Conservation (phyloP, 1,139 yeast species). For the Candida sp. region DNA sequence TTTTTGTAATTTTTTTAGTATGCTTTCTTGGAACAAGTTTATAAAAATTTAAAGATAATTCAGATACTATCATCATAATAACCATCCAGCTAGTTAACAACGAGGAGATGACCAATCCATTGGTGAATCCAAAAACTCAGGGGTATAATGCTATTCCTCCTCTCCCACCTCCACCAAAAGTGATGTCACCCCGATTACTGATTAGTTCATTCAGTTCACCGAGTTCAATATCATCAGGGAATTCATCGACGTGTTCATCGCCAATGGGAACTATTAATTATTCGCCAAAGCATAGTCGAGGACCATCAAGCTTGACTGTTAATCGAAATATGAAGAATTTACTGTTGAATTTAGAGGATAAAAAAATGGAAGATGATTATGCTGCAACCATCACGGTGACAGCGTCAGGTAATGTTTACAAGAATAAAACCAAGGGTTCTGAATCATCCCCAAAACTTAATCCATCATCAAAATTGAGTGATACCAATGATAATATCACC, state of each 20-base stretch:
- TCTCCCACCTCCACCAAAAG: background rate
- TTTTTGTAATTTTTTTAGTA: no score
- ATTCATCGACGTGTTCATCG: background rate
- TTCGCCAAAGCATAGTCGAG: constrained; percentile 36
- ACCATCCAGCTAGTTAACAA: background rate
- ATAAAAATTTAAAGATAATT: background rate
- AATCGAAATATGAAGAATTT: constrained; percentile 34
- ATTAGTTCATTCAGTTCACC: background rate
- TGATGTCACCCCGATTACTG: background rate
- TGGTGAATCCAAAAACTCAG: background rate
- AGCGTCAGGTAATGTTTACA: background rate
- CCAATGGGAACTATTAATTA: constrained; percentile 20
- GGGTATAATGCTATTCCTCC: background rate
- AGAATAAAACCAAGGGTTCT: background rate
- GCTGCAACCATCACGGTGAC: background rate
- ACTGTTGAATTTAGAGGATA: constrained; percentile 24
- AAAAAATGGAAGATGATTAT: background rate
- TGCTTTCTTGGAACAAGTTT: background rate
- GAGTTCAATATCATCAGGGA: background rate
- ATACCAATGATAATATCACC: background rate
- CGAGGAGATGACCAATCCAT: background rate
- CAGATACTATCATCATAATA: no score
- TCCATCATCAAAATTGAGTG: background rate
- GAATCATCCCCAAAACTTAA: background rate
- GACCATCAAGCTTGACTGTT: constrained; percentile 15